A percentile compares a stretch with the other conserved stretches of the same genome.
These are phyloP conservation scores for Dichotomocladium elegans DNA, from an alignment of 371 early-diverging fungal genomes.

Conservation along the genomic window DNA sequence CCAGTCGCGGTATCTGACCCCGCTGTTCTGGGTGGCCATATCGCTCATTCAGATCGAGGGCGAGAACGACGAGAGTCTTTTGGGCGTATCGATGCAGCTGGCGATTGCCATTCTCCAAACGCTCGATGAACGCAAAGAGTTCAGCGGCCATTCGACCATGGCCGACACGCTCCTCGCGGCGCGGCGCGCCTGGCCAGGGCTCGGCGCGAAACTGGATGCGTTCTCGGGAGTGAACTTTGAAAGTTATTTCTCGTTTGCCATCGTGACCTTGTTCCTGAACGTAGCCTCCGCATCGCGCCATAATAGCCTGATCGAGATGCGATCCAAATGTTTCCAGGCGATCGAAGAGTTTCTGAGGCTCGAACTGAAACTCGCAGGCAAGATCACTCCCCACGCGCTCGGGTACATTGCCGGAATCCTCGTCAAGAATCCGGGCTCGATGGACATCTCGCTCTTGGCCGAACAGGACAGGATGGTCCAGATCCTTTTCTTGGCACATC, in stretches of 20 bases:
- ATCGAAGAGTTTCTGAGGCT: constrained; percentile 66
- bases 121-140: constrained; percentile 44
- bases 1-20: constrained; percentile 68
- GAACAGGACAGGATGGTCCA: constrained; percentile 31
- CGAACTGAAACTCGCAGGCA: constrained; percentile 29
- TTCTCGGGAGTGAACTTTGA: constrained; percentile 81
- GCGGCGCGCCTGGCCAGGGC: neutral
- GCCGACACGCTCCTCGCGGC: neutral
- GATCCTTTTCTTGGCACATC: constrained; percentile 42
- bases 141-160: neutral
- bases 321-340: constrained; percentile 59
- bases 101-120: constrained; percentile 66
- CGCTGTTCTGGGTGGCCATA: constrained; percentile 86
- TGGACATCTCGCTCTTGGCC: neutral
- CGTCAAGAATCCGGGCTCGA: constrained; percentile 15
- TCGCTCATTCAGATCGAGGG: constrained; percentile 81
- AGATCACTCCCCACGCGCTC: constrained; percentile 37
- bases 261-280: constrained; percentile 74
- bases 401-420: constrained; percentile 67
- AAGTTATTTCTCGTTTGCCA: constrained; percentile 81
- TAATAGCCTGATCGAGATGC: constrained; percentile 44
- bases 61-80: constrained; percentile 71
- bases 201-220: constrained; percentile 26
- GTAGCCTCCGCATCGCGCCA: too few relatives aligned
- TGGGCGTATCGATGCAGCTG: constrained; percentile 65